These are phyloP conservation scores for Penicillium brasilianum DNA, from an alignment of 2,329 filamentous ascomycete species.

Conservation along the genomic window DNA sequence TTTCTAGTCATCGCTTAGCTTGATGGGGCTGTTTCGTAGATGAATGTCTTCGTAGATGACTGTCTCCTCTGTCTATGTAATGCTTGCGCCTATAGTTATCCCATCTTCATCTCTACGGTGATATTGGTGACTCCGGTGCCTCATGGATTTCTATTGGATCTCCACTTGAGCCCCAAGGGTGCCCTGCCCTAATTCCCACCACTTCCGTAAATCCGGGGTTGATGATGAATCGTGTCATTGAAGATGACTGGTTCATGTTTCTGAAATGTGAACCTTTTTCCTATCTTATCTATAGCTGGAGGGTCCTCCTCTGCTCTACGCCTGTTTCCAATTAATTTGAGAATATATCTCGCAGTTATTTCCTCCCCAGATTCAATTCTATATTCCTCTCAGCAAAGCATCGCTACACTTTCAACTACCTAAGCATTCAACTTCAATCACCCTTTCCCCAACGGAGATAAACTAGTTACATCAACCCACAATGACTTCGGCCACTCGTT, in stretches of 20 bases:
- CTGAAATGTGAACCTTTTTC: too few relatives aligned
- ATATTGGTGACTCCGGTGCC: not conserved
- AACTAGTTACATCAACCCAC: not conserved
- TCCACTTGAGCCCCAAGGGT: not conserved
- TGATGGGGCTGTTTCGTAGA: not conserved
- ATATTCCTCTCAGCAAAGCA: too few relatives aligned
- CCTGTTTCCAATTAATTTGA: too few relatives aligned
- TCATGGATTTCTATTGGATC: not conserved
- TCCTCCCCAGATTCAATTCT: too few relatives aligned
- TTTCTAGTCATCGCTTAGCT: slow-evolving; percentile 26
- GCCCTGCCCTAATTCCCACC: not conserved
- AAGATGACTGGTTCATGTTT: too few relatives aligned
- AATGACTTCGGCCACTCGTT: not conserved
- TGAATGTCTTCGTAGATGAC: not conserved
- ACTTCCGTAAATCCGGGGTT: not conserved
- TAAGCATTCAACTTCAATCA: not conserved
- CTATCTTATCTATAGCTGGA: too few relatives aligned
- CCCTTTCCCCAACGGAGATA: not conserved
- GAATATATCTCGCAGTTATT: too few relatives aligned
- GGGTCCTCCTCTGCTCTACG: too few relatives aligned
- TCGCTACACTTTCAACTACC: too few relatives aligned
- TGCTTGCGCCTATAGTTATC: not conserved
- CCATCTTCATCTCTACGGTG: not conserved
- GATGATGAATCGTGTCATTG: too few relatives aligned
- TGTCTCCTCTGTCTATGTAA: not conserved